Base-by-base conservation (phyloP, 2,329 filamentous ascomycete species). In the Epichloe coenophiala region DNA sequence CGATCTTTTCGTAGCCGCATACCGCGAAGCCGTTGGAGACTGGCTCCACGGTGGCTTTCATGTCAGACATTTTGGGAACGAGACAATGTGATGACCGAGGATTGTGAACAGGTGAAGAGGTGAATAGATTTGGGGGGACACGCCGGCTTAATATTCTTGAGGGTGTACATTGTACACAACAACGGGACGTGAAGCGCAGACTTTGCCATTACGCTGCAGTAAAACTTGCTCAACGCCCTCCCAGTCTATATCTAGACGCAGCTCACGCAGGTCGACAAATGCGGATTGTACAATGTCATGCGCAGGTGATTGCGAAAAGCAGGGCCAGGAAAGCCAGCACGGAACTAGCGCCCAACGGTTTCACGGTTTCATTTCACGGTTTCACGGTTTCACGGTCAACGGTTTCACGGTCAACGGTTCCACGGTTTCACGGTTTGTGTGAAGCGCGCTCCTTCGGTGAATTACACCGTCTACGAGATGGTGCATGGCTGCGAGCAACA, bases 1-100 rank as follows among this genome's bases (percentile, higher is more conserved):
- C 78, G 61, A 86, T 86, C 72, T 84, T 86, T 71, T 87, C 83
- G 58, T 84, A 85, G 23, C 83, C 83, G 57, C 81, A 78, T 54
- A 86, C 82, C 56, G 83, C 78, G 67, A 86, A 86, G 38, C 83
- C 83, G 53, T 73, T 70, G 58, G 73, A 67, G 54, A 80, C 86
- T 67, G 83, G 76, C 54, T 71, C 66, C 56, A 86, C 81, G 49
- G 74, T 75, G 52, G 83, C 83, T 60, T 78, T 82, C 62, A 84
- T 74, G 63, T 86, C 81, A 62, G 83, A 86, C 82, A 86, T 86
- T 11, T 19, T 42, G 27, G 39, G 11, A 19, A 41, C 21, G 19
- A 41, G 5, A 19, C 17, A 23, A 41, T 23, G 39, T 4, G 55
- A 56, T 71, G 60, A 42, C 21, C 36, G 38, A 41, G 36, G 21